These are phyloP conservation scores for Reticulascus tulasneorum DNA, from an alignment of 2,329 filamentous ascomycete species.

Conservation along the genomic window DNA sequence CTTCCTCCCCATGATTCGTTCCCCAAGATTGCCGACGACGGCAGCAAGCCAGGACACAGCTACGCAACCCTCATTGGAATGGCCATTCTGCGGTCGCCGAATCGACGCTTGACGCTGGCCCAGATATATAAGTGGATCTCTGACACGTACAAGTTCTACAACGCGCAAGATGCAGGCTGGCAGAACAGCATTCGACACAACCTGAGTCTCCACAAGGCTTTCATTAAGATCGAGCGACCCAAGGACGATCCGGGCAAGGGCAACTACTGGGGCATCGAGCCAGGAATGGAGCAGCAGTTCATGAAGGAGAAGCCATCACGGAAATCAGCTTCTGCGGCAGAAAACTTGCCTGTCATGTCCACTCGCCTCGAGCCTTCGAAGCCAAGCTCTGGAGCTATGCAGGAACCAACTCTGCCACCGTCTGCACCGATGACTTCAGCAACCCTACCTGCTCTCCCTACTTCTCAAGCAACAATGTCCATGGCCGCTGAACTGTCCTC, in stretches of 20 bases:
- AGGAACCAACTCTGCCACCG: constrained; percentile 47
- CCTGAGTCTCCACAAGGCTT: constrained; percentile 92
- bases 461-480: constrained; percentile 32
- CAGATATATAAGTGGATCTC: constrained; percentile 99
- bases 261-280: constrained; percentile 92
- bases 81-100: constrained; percentile 85
- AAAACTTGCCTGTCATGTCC: constrained; percentile 56
- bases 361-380: constrained; percentile 49
- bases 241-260: constrained; percentile 98
- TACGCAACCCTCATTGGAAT: constrained; percentile 95
- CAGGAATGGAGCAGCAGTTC: constrained; percentile 85
- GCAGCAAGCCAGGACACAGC: constrained; percentile 83
- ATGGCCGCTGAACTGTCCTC: constrained; percentile 63
- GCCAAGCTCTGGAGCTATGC: constrained; percentile 32
- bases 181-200: constrained; percentile 99
- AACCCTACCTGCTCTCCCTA: constrained; percentile 35
- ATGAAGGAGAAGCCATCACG: constrained; percentile 77
- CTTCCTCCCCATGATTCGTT: constrained; percentile 76
- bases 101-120: constrained; percentile 78
- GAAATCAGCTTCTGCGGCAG: constrained; percentile 51
- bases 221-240: constrained; percentile 89
- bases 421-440: constrained; percentile 32
- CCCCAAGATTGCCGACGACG: constrained; percentile 77
- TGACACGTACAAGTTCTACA: constrained; percentile 89
- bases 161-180: constrained; percentile 81